Conservation (phyloP, 768 basidiomycete genomes). For the Mycena filopes region DNA sequence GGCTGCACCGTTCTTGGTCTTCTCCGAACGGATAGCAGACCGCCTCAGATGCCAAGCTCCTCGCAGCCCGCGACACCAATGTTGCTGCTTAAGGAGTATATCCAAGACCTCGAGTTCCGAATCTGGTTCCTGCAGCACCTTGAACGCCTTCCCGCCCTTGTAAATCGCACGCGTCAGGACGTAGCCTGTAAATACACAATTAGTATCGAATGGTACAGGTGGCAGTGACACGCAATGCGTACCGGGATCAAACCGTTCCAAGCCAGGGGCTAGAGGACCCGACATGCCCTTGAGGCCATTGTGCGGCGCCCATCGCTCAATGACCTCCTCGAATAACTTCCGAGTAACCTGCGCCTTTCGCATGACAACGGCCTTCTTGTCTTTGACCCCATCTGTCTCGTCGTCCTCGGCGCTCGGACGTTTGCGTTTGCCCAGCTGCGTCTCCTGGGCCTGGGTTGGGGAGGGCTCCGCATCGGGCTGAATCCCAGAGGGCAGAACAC, state of each 20-base stretch:
- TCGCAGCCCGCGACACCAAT: slow-evolving; percentile 10
- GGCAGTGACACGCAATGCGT: not conserved
- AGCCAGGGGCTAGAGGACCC: not conserved
- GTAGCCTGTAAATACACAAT: slow-evolving; percentile 5
- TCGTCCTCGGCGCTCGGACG: not conserved
- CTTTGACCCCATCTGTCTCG: not conserved
- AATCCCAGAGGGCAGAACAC: not conserved
- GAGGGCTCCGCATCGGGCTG: not conserved
- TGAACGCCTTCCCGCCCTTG: slow-evolving; percentile 11
- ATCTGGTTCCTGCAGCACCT: not conserved
- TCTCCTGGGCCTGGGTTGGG: not conserved
- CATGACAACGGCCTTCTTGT: slow-evolving; percentile 1
- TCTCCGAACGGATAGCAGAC: slow-evolving; percentile 1
- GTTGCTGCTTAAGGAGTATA: not conserved
- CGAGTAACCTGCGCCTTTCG: not conserved
- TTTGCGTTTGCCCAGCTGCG: not conserved
- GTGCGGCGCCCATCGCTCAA: not conserved
- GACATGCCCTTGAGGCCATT: not conserved
- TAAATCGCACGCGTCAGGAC: slow-evolving; percentile 12
- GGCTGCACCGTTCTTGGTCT: not conserved
- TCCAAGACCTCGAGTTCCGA: not conserved
- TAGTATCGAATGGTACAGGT: not conserved
- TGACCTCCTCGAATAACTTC: slow-evolving; percentile 10
- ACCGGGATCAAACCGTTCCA: slow-evolving; percentile 22
- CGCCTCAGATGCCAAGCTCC: slow-evolving; percentile 16